Evolutionary conservation across 768 basidiomycete species (phyloP), one percentile per base, ranked within the genome.

Genomic region (Kockovaella imperatae): DNA sequence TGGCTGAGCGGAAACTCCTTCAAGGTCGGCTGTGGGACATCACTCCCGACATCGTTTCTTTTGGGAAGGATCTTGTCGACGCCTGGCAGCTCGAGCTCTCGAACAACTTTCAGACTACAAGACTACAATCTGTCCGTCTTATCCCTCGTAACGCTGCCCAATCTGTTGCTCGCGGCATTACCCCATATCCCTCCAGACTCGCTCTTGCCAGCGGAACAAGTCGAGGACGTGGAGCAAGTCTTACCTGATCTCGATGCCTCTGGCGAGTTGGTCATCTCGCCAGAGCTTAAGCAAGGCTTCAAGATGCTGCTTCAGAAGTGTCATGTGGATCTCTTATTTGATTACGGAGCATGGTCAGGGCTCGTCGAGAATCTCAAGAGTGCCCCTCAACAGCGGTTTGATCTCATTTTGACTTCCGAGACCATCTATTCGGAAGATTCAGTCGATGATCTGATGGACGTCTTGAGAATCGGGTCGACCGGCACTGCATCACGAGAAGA

Each of bases 11-110:
- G 23, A 14, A 10, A 24, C 39, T 34, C n/a, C 32, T 3, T 34
- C 1, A 47, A 96, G 90, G 69, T 95, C 43, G 93, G 93, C 1
- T 97, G 93, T 67, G 93, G 93, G 17, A 96, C 93, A 0, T 86
- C 84, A 0, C 71, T 95, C 0, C 93, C 93, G 0, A 82, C 83
- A 0, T 71, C 87, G 8, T 86, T 80, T 54, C 72, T 93, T 47
- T 75, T 96, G 1, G 75, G 77, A 5, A 70, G 77, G 45, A 11
- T 6, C 42, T 55, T 47, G 8, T 23, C 50, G n/a, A 47, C 41
- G 18, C 10, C 49, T 13, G n/a, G n/a, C n/a, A n/a, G n/a, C n/a
- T 17, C 51, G 8, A 15, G 38, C 29, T 3, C 20, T 10, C 68
- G 75, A 31, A 82, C 80, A 0, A 72, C 77, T 24, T 59, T 95